Evolutionary conservation across 2,329 filamentous ascomycete species (phyloP).

Genomic region (Rhynchosporium agropyri): DNA sequence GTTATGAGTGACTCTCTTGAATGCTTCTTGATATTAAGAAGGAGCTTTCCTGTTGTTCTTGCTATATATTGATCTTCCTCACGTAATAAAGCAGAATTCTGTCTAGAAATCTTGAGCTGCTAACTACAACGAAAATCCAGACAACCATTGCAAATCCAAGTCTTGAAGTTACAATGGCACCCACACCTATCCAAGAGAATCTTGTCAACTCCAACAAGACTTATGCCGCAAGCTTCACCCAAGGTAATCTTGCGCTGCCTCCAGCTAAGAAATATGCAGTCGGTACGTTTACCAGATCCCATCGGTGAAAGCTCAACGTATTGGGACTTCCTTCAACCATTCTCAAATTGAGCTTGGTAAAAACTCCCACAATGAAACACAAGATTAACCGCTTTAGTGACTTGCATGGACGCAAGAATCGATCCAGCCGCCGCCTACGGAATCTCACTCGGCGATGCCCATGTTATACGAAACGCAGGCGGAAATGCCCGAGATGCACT

Average conservation of each 20-base stretch:
- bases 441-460: conserved; percentile 73
- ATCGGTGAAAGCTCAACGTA: neutral
- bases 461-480: conserved; percentile 76
- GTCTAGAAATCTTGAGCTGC: too few species aligned
- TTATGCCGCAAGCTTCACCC: conserved; percentile 62
- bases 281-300: conserved; percentile 47
- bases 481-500: conserved; percentile 69
- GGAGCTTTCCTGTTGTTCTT: too few species aligned
- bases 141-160: too few species aligned
- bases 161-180: conserved; percentile 20
- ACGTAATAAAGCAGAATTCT: too few species aligned
- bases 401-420: conserved; percentile 81
- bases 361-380: neutral
- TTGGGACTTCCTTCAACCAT: neutral
- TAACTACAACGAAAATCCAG: too few species aligned
- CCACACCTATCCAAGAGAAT: conserved; percentile 54
- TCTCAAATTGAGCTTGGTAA: neutral
- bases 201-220: conserved; percentile 58
- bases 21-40: too few species aligned
- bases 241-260: conserved; percentile 67
- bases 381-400: conserved; percentile 50
- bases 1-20: too few species aligned
- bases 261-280: conserved; percentile 70
- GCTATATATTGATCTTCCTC: too few species aligned
- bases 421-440: conserved; percentile 70